These are phyloP conservation scores for Yueomyces sp. DNA, from an alignment of 1,139 yeast genomes.

Conservation along the genomic window DNA sequence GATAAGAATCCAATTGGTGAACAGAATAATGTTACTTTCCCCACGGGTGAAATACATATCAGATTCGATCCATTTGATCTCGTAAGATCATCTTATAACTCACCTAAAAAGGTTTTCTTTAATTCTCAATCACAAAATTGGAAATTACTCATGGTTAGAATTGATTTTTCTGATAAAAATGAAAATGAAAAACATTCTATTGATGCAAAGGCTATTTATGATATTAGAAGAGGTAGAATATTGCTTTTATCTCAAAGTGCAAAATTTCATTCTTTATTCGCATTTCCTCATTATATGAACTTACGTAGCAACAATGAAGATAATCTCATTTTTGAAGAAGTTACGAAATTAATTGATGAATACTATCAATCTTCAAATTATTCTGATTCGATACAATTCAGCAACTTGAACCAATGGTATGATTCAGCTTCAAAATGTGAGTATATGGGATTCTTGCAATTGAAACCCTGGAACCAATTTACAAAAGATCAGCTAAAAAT, in stretches of 20 bases:
- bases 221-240: constrained; percentile 56
- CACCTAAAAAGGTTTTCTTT: constrained; percentile 12
- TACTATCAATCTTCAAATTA: constrained; percentile 26
- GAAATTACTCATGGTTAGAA: constrained; percentile 20
- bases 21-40: constrained; percentile 20
- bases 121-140: constrained; percentile 22
- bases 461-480: constrained; percentile 42
- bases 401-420: constrained; percentile 26
- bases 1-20: constrained; percentile 15
- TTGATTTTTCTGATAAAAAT: constrained; percentile 26
- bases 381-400: constrained; percentile 26
- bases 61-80: constrained; percentile 17
- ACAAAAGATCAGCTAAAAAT: constrained; percentile 39
- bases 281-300: constrained; percentile 22
- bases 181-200: constrained; percentile 36
- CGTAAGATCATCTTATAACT: constrained; percentile 7
- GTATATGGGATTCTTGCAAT: constrained; percentile 52
- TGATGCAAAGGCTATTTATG: constrained; percentile 54
- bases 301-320: constrained; percentile 26
- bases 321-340: constrained; percentile 30
- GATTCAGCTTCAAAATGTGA: constrained; percentile 47
- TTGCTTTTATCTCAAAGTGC: constrained; percentile 55
- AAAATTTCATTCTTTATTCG: constrained; percentile 55
- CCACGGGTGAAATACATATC: constrained; percentile 17
- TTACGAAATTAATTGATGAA: constrained; percentile 23